Percentiles rank a stretch among this genome's conserved stretches.
Conservation (phyloP, 139 green algal genomes). For the Diplosphaera chodatii region DNA sequence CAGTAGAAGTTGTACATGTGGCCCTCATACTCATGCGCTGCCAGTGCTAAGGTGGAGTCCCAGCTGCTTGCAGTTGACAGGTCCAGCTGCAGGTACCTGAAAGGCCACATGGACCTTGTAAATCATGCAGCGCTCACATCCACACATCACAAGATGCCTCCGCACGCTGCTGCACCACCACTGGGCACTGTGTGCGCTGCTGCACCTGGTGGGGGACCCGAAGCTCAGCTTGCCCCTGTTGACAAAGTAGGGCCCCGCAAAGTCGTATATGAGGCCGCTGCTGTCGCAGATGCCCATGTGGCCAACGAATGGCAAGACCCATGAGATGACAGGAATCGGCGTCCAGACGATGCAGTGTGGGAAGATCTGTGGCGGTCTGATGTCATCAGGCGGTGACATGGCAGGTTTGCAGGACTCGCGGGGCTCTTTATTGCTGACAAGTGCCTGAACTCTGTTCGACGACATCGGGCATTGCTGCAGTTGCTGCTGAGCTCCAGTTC, state of each 20-base stretch:
- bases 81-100: slow-evolving; percentile 12
- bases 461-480: too few relatives aligned
- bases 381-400: background rate
- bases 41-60: slow-evolving; percentile 11
- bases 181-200: too few relatives aligned
- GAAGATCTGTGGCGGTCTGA: slow-evolving; percentile 18
- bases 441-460: too few relatives aligned
- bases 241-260: slow-evolving; percentile 18
- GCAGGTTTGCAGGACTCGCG: too few relatives aligned
- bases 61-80: slow-evolving; percentile 2
- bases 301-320: too few relatives aligned
- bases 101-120: too few relatives aligned
- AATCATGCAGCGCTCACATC: too few relatives aligned
- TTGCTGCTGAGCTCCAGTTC: too few relatives aligned
- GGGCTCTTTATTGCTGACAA: too few relatives aligned
- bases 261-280: slow-evolving; percentile 37
- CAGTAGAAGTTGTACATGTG: slow-evolving; percentile 32
- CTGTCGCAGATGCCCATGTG: slow-evolving; percentile 38
- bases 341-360: slow-evolving; percentile 44
- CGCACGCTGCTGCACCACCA: too few relatives aligned
- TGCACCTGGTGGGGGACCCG: background rate
- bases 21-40: slow-evolving; percentile 17
- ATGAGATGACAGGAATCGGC: slow-evolving; percentile 42
- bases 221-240: background rate
- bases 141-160: too few relatives aligned